Base-by-base conservation (phyloP, 164 flowering plant genomes). In the Macadamia tetraphylla region DNA sequence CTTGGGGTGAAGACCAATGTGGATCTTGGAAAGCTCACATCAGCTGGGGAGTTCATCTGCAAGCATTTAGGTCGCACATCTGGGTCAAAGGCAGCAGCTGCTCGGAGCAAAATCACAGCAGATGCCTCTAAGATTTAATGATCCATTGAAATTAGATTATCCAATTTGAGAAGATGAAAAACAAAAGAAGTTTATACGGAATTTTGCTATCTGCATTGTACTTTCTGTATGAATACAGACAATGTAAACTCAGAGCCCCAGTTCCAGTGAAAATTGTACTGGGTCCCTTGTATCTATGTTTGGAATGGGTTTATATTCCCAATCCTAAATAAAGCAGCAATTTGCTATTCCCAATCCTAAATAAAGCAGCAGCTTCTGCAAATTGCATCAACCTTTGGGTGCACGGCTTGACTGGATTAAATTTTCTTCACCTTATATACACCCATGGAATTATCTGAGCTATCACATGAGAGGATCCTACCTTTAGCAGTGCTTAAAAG, bases 31-130 rank as follows among this genome's bases (percentile, higher is more conserved):
- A 90, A 92, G 86, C 88, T 95, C 67, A 64, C 89, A 74, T 69
- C 74, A 40, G 96, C 92, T 48, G 98, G 99, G 51, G 92, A 95
- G 15, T 95, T 83, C 83, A 95, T 95, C 72, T 74, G 84, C 86
- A 85, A 82, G 70, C 87, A 83, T 64, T 70, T 92, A 74, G 88
- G 88, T 43, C 91, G 96, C 51, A 80, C 77, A 3, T 81, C 97
- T 14, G 93, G 93, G 42, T 92, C 99, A 10, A 95, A 92, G 80
- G 80, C 93, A 0, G 96, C 98, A 29, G 60, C 83, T 71, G 99
- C 99, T 64, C 75, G 91, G 70, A 74, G 86, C 81, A 84, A 76
- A 57, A 75, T 75, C 35, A 75, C 84, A 17, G 75, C 82, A 14
- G 86, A 85, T 80, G 88, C 85, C 52, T 93, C 92, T 29, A 91